A percentile compares a stretch with the other conserved stretches of the same genome.
These are phyloP conservation scores for Endocarpon pusillum DNA, from an alignment of 495 filamentous ascomycete genomes.

Conservation along the genomic window DNA sequence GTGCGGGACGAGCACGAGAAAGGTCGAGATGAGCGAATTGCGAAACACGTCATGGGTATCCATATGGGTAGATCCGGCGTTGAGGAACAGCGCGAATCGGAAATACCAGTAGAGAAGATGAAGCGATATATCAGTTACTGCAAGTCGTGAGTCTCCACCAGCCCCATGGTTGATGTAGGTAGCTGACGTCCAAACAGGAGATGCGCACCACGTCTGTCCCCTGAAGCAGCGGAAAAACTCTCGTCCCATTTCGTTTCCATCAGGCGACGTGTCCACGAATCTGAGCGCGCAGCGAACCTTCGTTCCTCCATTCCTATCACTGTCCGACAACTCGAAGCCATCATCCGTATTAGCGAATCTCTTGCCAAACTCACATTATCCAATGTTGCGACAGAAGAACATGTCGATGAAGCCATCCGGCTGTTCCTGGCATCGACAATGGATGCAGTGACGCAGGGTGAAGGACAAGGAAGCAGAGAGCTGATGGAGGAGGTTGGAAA, in stretches of 20 bases:
- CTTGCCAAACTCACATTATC: constrained; percentile 81
- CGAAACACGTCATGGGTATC: constrained; percentile 92
- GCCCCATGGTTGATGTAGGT: not conserved
- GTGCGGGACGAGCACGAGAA: constrained; percentile 91
- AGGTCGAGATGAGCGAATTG: constrained; percentile 79
- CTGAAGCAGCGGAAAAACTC: constrained; percentile 89
- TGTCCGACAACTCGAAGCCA: constrained; percentile 89
- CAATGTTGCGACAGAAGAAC: constrained; percentile 68
- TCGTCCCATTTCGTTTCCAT: constrained; percentile 96
- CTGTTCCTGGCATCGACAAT: constrained; percentile 95
- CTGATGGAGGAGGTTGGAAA: constrained; percentile 75
- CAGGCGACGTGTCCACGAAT: constrained; percentile 80
- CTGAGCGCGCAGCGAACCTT: constrained; percentile 70
- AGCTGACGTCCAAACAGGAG: constrained; percentile 33
- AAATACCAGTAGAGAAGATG: constrained; percentile 91
- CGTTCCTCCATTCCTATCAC: constrained; percentile 94
- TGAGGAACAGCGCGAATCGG: constrained; percentile 68
- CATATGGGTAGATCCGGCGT: constrained; percentile 82
- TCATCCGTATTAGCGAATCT: constrained; percentile 92
- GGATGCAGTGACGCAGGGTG: constrained; percentile 89
- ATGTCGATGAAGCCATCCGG: constrained; percentile 96
- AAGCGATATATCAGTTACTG: constrained; percentile 96
- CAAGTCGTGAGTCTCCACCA: constrained; percentile 49
- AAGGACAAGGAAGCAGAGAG: constrained; percentile 64
- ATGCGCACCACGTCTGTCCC: constrained; percentile 81